These are phyloP conservation scores for Plectosphaerella sp. DNA, from an alignment of 2,329 filamentous ascomycete species.

Conservation along the genomic window DNA sequence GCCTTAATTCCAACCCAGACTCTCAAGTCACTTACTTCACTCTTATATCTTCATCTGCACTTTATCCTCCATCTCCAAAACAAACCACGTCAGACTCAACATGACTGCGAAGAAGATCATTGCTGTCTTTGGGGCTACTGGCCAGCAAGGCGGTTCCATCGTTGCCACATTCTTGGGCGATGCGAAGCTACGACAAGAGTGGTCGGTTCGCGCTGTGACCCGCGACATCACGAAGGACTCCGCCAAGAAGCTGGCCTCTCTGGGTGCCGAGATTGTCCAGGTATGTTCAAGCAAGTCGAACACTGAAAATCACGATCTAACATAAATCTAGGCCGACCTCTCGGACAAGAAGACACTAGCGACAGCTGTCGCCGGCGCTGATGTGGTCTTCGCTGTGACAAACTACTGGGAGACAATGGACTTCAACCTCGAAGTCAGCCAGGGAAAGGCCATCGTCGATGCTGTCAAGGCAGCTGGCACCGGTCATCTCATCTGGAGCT, in stretches of 20 bases:
- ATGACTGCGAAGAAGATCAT: too few relatives aligned
- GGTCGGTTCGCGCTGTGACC: constrained; percentile 50
- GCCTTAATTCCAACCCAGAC: too few relatives aligned
- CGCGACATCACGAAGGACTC: constrained; percentile 39
- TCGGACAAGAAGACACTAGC: neutral
- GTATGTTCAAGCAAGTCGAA: too few relatives aligned
- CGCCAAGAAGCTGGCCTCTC: constrained; percentile 36
- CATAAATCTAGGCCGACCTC: neutral
- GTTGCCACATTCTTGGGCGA: constrained; percentile 4
- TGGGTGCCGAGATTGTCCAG: constrained; percentile 45
- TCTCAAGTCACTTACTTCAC: too few relatives aligned
- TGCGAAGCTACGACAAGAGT: constrained; percentile 37
- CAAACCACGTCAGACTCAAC: too few relatives aligned
- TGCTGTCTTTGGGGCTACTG: too few relatives aligned
- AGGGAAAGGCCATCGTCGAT: constrained; percentile 41
- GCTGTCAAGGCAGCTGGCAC: constrained; percentile 37
- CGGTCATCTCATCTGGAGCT: constrained; percentile 42
- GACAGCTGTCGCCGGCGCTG: constrained; percentile 26
- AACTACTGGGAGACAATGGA: constrained; percentile 30
- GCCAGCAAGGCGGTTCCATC: too few relatives aligned
- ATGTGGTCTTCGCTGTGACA: constrained; percentile 25
- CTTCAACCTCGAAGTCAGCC: constrained; percentile 30
- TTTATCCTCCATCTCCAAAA: too few relatives aligned
- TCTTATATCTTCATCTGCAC: too few relatives aligned
- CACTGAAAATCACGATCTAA: too few relatives aligned